Evolutionary conservation across 1,284 basidiomycete genomes (phyloP).

Genomic region (Exobasidium cylindrosporum): DNA sequence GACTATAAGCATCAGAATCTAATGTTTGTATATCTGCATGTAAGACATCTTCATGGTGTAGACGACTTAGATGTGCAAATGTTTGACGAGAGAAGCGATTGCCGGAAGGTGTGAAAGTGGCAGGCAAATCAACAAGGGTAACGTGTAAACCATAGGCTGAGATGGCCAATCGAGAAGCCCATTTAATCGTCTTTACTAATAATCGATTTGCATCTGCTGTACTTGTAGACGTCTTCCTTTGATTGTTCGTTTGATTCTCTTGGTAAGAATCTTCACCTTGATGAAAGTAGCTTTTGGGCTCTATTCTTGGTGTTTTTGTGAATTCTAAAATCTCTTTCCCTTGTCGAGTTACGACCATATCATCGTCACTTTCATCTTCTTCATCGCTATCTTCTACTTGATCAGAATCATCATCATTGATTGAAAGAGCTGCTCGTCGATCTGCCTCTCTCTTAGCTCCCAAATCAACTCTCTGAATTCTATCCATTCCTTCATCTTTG

Average conservation of each 20-base stretch:
- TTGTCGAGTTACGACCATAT: conserved; percentile 49
- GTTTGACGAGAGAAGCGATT: conserved; percentile 49
- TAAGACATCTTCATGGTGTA: conserved; percentile 47
- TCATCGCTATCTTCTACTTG: conserved; percentile 11
- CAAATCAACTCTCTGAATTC: conserved; percentile 26
- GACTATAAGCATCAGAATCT: conserved; percentile 29
- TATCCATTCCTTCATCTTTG: background rate
- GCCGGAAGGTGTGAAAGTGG: conserved; percentile 51
- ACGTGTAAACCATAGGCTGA: conserved; percentile 40
- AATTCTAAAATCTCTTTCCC: conserved; percentile 50
- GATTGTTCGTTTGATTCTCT: conserved; percentile 24
- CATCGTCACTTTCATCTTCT: conserved; percentile 37
- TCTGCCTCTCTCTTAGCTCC: background rate
- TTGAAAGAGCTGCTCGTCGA: too few species aligned
- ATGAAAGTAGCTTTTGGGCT: conserved; percentile 12
- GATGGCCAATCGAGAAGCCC: conserved; percentile 52
- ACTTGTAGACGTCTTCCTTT: conserved; percentile 41
- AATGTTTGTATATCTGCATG: conserved; percentile 54
- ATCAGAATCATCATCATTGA: background rate
- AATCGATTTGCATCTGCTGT: conserved; percentile 22
- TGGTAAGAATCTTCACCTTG: background rate
- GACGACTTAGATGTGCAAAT: conserved; percentile 49
- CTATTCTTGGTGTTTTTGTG: conserved; percentile 37
- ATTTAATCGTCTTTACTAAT: conserved; percentile 47
- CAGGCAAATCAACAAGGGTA: conserved; percentile 42